phyloP scores from a whole-genome alignment of 805 yeast genomes.

The Hanseniaspora singularis region DNA sequence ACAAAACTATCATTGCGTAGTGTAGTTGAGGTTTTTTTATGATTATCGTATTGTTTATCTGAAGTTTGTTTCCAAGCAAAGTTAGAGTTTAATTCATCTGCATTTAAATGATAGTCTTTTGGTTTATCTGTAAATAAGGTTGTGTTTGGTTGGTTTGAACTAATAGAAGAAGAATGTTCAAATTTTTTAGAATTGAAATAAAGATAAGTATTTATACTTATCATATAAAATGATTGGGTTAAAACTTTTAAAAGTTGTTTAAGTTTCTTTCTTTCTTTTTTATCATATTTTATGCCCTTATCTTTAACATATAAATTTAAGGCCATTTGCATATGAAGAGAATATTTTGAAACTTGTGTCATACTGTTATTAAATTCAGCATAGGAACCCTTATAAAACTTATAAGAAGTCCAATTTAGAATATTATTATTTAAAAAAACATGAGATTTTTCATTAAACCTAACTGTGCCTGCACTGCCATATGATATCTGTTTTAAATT shows the following conservation, averaged over 20 bases:
- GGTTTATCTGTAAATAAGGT: too few relatives aligned
- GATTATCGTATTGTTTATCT: too few relatives aligned
- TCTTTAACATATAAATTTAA: constrained; percentile 41
- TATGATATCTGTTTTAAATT: not conserved
- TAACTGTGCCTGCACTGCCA: constrained; percentile 6
- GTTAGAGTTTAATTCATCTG: too few relatives aligned
- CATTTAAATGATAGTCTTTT: too few relatives aligned
- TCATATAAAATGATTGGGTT: constrained; percentile 45
- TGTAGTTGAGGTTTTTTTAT: too few relatives aligned
- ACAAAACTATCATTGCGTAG: too few relatives aligned
- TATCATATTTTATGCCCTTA: constrained; percentile 28
- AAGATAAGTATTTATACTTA: constrained; percentile 54
- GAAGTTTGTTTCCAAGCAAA: too few relatives aligned
- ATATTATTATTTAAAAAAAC: constrained; percentile 41
- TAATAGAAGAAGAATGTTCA: too few relatives aligned
- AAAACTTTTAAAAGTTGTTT: constrained; percentile 41
- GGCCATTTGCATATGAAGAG: constrained; percentile 42
- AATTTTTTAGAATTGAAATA: constrained; percentile 33
- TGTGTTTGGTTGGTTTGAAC: too few relatives aligned
- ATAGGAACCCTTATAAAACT: constrained; percentile 39
- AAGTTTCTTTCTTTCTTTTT: constrained; percentile 31
- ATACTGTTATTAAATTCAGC: constrained; percentile 42
- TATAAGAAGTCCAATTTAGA: constrained; percentile 37
- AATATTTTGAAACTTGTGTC: constrained; percentile 41
- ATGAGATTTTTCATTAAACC: constrained; percentile 48